Conservation (phyloP, 176 grass and related monocot species). For the Ensete glaucum region DNA sequence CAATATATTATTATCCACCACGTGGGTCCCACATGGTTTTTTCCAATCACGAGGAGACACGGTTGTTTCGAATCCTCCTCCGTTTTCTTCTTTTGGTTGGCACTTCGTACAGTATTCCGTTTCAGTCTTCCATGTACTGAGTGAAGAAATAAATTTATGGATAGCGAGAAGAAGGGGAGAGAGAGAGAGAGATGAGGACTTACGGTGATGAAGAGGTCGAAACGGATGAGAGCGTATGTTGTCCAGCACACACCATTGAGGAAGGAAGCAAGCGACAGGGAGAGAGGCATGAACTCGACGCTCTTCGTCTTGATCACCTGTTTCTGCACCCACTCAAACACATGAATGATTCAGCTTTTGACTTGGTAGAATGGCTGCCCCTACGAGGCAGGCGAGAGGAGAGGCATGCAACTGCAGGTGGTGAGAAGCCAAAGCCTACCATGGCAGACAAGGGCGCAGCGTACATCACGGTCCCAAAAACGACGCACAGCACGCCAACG, state of each 20-base stretch:
- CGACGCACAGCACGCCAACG: slow-evolving; percentile 78
- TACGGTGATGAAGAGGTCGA: slow-evolving; percentile 13
- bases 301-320: slow-evolving; percentile 19
- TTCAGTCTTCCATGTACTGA: not conserved
- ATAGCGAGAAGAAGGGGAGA: not conserved
- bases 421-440: slow-evolving; percentile 30
- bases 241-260: slow-evolving; percentile 12
- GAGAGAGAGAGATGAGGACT: not conserved
- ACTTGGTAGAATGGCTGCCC: not conserved
- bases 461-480: slow-evolving; percentile 89
- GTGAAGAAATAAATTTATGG: not conserved
- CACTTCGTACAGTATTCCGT: too few relatives aligned
- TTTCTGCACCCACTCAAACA: not conserved
- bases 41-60: too few relatives aligned
- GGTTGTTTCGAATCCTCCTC: too few relatives aligned
- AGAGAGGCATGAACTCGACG: slow-evolving; percentile 19
- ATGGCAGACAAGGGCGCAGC: slow-evolving; percentile 88
- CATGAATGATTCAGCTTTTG: not conserved
- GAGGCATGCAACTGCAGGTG: slow-evolving; percentile 49
- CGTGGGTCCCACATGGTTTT: too few relatives aligned
- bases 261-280: slow-evolving; percentile 5
- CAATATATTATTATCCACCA: too few relatives aligned
- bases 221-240: slow-evolving; percentile 14
- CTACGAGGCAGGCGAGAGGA: slow-evolving; percentile 69
- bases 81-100: too few relatives aligned